phyloP scores from a whole-genome alignment of 257 asterid genomes.

The Eucommia ulmoides region DNA sequence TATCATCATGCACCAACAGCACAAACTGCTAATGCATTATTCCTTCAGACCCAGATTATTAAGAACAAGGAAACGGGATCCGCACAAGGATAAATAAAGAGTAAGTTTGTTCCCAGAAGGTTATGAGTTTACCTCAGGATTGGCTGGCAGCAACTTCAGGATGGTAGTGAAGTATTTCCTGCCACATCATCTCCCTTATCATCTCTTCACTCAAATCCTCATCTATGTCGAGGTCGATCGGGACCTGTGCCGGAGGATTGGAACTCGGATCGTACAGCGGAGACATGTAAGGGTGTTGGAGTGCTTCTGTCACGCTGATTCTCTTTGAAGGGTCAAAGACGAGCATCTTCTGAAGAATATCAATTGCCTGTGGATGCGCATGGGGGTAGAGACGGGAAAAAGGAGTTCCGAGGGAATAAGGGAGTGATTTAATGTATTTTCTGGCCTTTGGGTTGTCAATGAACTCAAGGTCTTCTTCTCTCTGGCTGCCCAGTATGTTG shows the following conservation, averaged over 20 bases:
- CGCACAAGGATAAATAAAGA: constrained; percentile 2
- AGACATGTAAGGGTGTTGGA: constrained; percentile 56
- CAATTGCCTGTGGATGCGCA: constrained; percentile 50
- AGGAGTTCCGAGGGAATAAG: constrained; percentile 34
- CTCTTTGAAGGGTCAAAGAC: constrained; percentile 57
- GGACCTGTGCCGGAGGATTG: constrained; percentile 43
- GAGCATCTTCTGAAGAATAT: constrained; percentile 46
- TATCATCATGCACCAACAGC: constrained; percentile 20
- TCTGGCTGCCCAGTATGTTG: constrained; percentile 50
- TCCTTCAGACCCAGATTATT: constrained; percentile 20
- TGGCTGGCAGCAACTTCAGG: constrained; percentile 26
- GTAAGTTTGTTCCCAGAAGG: constrained; percentile 1
- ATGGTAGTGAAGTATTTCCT: constrained; percentile 45
- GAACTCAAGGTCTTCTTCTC: constrained; percentile 31
- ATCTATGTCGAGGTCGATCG: constrained; percentile 46
- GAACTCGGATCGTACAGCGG: constrained; percentile 46
- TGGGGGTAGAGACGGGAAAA: constrained; percentile 37
- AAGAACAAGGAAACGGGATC: constrained; percentile 10
- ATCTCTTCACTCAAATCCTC: constrained; percentile 48
- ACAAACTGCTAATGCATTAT: constrained; percentile 26
- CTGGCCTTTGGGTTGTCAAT: constrained; percentile 49
- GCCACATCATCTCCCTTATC: constrained; percentile 56
- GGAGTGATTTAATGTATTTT: constrained; percentile 41
- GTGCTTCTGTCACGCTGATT: constrained; percentile 49
- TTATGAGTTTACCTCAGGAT: constrained; percentile 16